Evolutionary conservation across 371 early-diverging fungal species (phyloP).

Genomic region (Lichtheimia hyalospora): DNA sequence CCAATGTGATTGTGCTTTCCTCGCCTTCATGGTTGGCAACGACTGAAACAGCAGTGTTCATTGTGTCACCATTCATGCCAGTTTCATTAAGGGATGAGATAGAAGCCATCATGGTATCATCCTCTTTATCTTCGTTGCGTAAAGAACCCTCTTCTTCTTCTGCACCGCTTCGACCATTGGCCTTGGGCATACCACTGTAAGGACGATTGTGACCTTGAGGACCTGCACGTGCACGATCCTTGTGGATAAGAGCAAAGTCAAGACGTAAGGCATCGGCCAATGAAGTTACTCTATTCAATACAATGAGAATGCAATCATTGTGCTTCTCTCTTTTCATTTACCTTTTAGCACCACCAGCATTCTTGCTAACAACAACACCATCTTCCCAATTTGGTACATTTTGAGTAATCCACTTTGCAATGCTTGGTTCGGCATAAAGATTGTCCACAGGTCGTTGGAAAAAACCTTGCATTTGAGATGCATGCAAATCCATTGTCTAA

Average conservation of each 20-base stretch:
- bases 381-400: conserved; percentile 72
- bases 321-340: conserved; percentile 19
- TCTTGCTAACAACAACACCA: conserved; percentile 93
- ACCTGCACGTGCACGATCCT: conserved; percentile 71
- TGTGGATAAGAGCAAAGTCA: conserved; percentile 96
- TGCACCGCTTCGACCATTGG: conserved; percentile 38
- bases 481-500: conserved; percentile 91
- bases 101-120: conserved; percentile 34
- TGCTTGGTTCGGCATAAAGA: conserved; percentile 90
- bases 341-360: conserved; percentile 98
- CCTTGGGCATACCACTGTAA: conserved; percentile 50
- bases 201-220: conserved; percentile 58
- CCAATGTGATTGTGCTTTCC: conserved; percentile 72
- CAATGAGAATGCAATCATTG: no score
- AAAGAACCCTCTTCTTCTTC: conserved; percentile 35
- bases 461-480: conserved; percentile 96
- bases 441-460: conserved; percentile 96
- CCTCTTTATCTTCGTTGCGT: conserved; percentile 26
- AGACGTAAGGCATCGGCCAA: conserved; percentile 92
- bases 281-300: conserved; percentile 78
- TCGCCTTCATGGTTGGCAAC: conserved; percentile 56
- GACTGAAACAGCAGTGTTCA: conserved; percentile 53
- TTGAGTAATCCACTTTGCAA: conserved; percentile 89
- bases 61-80: conserved; percentile 36
- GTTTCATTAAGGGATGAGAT: conserved; percentile 47